Evolutionary conservation across 1,284 basidiomycete species (phyloP), one percentile per base, ranked within the genome.

Genomic region (Apiotrichum montevideense): DNA sequence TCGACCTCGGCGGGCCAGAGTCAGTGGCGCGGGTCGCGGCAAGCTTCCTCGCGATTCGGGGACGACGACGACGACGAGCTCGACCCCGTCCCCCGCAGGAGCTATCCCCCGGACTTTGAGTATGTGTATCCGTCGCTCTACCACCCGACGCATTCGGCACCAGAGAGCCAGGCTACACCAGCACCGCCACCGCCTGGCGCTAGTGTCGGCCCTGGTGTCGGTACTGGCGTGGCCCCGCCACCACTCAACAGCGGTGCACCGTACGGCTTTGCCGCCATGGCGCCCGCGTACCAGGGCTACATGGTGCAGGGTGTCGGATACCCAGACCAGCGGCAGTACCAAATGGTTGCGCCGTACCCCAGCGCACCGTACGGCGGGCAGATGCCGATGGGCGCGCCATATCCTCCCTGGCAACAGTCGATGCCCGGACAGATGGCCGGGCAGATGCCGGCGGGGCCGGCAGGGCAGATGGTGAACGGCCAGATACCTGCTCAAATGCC

Each of bases 111-210:
- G 0, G 54, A 62, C 15, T 65, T 55, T 45, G 68, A 74, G 45
- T 64, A 67, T 6, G 62, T 70, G 29, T 74, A 69, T 49, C 65
- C 70, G 1, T 71, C 70, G 3, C 55, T 72, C 29, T 72, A 68
- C 41, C 65, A 71, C 41, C 61, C 67, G 4, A 46, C 55, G 8
- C 55, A 53, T 21, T 29, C 29, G 29, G 29, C 29, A 29, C 29
- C 29, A 29, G 54, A 62, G 15, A 21, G 35, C 6, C 51, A 53
- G n/a, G 41, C 52, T 11, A 15, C n/a, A 7, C 21, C 47, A 13
- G 35, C 47, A 10, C 21, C 10, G 1, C 35, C n/a, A 8, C 9
- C 47, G 6, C n/a, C 10, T 4, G 47, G 32, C 14, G 50, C 35
- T n/a, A 41, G 54, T 35, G 46, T 40, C 2, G 29, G 29, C 29